Percentiles rank a stretch among this genome's conserved stretches.
Evolutionary conservation across 2,329 filamentous ascomycete genomes (phyloP).

Genomic region (Helotiales sp.): DNA sequence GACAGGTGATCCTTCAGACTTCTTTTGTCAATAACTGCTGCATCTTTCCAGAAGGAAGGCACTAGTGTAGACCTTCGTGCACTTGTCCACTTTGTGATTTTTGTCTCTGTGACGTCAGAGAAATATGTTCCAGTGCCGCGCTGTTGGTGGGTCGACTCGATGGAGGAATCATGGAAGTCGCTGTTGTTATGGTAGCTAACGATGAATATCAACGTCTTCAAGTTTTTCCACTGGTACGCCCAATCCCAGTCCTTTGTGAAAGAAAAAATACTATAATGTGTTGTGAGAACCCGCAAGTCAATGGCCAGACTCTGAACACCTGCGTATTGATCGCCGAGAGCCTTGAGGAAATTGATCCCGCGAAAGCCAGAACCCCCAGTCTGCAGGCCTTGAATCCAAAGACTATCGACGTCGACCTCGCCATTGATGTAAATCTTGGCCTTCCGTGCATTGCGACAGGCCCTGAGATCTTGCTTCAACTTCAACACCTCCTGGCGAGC

Average conservation of each 20-base stretch:
- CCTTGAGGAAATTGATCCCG: not conserved
- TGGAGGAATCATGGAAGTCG: not conserved
- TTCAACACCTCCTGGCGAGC: not conserved
- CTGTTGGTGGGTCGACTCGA: not conserved
- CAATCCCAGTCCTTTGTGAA: not conserved
- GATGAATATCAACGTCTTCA: not conserved
- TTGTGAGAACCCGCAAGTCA: not conserved
- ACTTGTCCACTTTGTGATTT: not conserved
- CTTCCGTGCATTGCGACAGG: not conserved
- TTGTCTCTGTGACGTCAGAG: not conserved
- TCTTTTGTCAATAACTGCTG: not conserved
- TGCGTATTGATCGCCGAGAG: not conserved
- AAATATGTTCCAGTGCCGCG: not conserved
- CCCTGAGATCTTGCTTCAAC: not conserved
- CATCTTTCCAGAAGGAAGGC: not conserved
- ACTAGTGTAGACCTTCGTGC: not conserved
- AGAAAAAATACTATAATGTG: not conserved
- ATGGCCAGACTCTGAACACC: not conserved
- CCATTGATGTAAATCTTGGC: not conserved
- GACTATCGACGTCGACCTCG: not conserved
- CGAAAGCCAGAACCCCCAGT: not conserved
- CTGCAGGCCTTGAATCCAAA: no score
- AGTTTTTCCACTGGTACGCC: not conserved
- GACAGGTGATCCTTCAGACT: not conserved
- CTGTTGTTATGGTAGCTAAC: not conserved